Base-by-base conservation (phyloP, 176 grass and related monocot species). In the Cenchrus fungigraminus region DNA sequence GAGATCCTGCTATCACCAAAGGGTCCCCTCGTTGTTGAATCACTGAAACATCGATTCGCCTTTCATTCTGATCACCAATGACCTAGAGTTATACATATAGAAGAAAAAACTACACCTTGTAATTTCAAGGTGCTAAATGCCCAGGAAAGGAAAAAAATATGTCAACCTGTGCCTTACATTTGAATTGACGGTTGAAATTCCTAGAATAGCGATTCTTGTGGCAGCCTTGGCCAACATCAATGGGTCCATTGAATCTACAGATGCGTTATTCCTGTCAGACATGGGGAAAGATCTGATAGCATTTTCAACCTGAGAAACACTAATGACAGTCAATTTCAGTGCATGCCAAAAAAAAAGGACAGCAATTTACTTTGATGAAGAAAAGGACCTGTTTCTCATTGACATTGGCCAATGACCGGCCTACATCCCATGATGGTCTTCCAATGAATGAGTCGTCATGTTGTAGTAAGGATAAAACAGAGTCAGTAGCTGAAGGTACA, bases 141-240 rank as follows among this genome's bases (percentile, higher is more conserved):
- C n/a, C 50, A 91, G 83, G 68, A 60, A 86, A 71, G n/a, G 68
- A 73, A 72, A 82, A 72, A 82, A 83, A 52, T 54, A 44, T 53
- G 11, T 72, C 32, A 52, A 74, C 12, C 34, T 77, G 79, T 62
- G 19, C 47, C 59, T 76, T 83, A 98, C 96, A 83, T 86, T 83
- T n/a, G 79, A 82, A 42, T 71, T 76, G 77, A 86, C 79, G 68
- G 62, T 71, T 12, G 86, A 46, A 90, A 98, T 83, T 84, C 91
- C 93, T 84, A 98, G 86, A 92, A 98, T 76, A 67, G 93, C 93
- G 72, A 98, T 93, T 92, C 91, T 93, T 85, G 96, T 94, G 69
- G 73, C 73, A 4, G 93, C 92, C 72, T 87, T 95, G 37, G 89
- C 82, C 82, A 91, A 63, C 77, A 74, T 78, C 66, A 81, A 85